Conservation (phyloP, 1,139 yeast genomes). For the Oligophagozyma castellii region DNA sequence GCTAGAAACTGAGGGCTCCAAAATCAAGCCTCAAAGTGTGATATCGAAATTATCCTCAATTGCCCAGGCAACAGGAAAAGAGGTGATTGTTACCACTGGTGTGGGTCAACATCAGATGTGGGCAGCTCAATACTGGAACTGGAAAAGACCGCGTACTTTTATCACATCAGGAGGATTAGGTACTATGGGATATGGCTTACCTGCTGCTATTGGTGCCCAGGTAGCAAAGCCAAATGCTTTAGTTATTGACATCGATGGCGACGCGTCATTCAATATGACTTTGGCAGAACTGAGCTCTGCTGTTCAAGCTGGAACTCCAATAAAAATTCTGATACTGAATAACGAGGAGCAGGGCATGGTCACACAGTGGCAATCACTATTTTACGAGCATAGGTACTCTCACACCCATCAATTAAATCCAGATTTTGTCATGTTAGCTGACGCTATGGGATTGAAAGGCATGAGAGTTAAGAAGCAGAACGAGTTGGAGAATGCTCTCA, state of each 20-base stretch:
- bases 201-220: constrained; percentile 98
- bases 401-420: constrained; percentile 96
- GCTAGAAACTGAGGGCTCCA: constrained; percentile 61
- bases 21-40: constrained; percentile 87
- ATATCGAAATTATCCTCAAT: constrained; percentile 66
- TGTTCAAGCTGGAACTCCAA: constrained; percentile 83
- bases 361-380: constrained; percentile 96
- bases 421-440: constrained; percentile 82
- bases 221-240: constrained; percentile 88
- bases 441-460: constrained; percentile 85
- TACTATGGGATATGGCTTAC: constrained; percentile 96
- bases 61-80: constrained; percentile 49
- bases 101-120: constrained; percentile 99
- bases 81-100: constrained; percentile 87
- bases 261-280: constrained; percentile 97
- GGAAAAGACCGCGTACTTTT: constrained; percentile 84
- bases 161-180: constrained; percentile 98
- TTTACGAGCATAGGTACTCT: constrained; percentile 90
- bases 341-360: constrained; percentile 99
- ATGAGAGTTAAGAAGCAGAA: constrained; percentile 57
- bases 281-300: constrained; percentile 86
- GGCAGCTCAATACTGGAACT: constrained; percentile 96
- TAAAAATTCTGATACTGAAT: constrained; percentile 77
- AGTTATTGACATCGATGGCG: constrained; percentile 96
- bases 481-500: constrained; percentile 47